Evolutionary conservation across 352 stramenopile genomes (phyloP).

Genomic region (Saprolegnia diclina): DNA sequence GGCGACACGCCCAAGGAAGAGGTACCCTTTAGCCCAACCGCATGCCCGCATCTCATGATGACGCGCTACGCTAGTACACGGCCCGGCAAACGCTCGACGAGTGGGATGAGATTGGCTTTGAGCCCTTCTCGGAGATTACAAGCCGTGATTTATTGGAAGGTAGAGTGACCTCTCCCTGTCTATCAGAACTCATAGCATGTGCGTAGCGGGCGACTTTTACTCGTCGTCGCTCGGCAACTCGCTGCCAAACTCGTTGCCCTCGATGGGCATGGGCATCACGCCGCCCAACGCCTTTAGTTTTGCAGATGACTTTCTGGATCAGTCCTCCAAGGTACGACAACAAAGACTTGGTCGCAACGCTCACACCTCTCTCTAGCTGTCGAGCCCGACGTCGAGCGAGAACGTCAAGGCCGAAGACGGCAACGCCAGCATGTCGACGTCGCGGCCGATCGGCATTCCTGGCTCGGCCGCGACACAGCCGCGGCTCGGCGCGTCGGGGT

Average conservation of each 20-base stretch:
- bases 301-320: slow-evolving; percentile 76
- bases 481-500: slow-evolving; percentile 16
- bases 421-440: slow-evolving; percentile 39
- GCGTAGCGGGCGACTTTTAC: slow-evolving; percentile 56
- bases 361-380: background rate
- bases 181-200: background rate
- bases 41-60: background rate
- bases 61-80: slow-evolving; percentile 30
- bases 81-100: slow-evolving; percentile 75
- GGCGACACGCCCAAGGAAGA: slow-evolving; percentile 76
- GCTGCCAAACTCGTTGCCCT: slow-evolving; percentile 77
- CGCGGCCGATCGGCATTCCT: slow-evolving; percentile 75
- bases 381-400: slow-evolving; percentile 2
- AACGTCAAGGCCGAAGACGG: slow-evolving; percentile 26
- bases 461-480: slow-evolving; percentile 36
- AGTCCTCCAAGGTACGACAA: slow-evolving; percentile 22
- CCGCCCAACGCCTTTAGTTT: slow-evolving; percentile 78
- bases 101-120: slow-evolving; percentile 83
- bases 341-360: background rate
- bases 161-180: background rate
- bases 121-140: slow-evolving; percentile 70
- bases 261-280: slow-evolving; percentile 82
- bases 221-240: slow-evolving; percentile 75
- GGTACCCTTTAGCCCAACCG: background rate
- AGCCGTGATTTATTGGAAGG: slow-evolving; percentile 68